Evolutionary conservation across 139 green algal genomes (phyloP).

Genomic region (Tetratostichococcus sp.): DNA sequence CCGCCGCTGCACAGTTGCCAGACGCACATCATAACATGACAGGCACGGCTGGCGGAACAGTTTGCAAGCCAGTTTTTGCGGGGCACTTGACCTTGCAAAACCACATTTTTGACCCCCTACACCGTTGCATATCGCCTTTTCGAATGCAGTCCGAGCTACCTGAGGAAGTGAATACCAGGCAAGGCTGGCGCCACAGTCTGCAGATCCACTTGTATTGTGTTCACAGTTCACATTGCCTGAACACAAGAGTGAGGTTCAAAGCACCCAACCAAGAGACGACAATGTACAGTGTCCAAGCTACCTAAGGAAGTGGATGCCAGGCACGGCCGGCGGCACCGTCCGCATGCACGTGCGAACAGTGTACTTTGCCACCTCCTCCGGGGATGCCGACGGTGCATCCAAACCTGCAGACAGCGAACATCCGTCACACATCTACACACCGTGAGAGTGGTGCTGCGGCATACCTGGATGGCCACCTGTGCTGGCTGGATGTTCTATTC

Average conservation of each 20-base stretch:
- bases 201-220: too few species aligned
- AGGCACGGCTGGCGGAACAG: neutral
- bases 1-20: conserved; percentile 37
- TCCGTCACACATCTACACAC: too few species aligned
- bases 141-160: neutral
- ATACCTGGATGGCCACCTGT: too few species aligned
- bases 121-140: too few species aligned
- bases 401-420: too few species aligned
- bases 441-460: too few species aligned
- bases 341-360: conserved; percentile 78
- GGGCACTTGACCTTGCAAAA: neutral
- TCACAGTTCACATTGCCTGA: too few species aligned
- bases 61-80: too few species aligned
- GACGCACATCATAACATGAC: neutral
- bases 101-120: too few species aligned
- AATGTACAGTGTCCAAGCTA: neutral
- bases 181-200: conserved; percentile 67
- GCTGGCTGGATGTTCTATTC: too few species aligned
- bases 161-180: conserved; percentile 59
- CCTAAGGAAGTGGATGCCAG: conserved; percentile 61
- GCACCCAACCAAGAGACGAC: too few species aligned
- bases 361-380: conserved; percentile 65
- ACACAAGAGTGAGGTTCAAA: too few species aligned
- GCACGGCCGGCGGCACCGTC: conserved; percentile 64
- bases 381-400: conserved; percentile 44